These are phyloP conservation scores for Arachnopeziza araneosa DNA, from an alignment of 2,329 filamentous ascomycete genomes.

Conservation along the genomic window DNA sequence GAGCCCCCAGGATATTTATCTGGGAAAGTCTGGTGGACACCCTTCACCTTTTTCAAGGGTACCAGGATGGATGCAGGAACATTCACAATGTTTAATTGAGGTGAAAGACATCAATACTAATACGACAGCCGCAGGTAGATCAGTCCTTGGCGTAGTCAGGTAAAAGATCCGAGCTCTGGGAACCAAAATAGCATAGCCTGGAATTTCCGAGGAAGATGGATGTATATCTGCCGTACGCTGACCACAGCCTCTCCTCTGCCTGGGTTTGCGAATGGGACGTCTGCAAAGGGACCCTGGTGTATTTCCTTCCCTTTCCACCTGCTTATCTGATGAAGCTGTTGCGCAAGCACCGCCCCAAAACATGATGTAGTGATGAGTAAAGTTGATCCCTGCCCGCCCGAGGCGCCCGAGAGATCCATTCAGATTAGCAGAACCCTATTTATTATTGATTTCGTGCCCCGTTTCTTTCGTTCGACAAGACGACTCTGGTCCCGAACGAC, in stretches of 20 bases:
- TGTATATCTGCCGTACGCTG: too few species aligned
- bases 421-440: neutral
- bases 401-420: neutral
- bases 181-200: neutral
- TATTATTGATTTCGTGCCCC: neutral
- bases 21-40: neutral
- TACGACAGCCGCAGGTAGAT: neutral
- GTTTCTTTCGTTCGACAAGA: neutral
- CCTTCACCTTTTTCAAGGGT: neutral
- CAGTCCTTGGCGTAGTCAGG: neutral
- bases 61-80: neutral
- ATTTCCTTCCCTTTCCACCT: neutral
- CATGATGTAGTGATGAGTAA: neutral
- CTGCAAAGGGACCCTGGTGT: neutral
- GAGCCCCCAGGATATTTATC: too few species aligned
- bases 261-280: neutral
- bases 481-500: too few species aligned
- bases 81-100: neutral
- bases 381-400: neutral
- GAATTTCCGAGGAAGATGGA: too few species aligned
- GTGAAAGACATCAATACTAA: neutral
- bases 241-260: neutral
- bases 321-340: neutral
- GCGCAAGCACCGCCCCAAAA: neutral
- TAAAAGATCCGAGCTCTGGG: neutral